Evolutionary conservation across 345 rosid genomes (phyloP).

Genomic region (Ceriops zippeliana): DNA sequence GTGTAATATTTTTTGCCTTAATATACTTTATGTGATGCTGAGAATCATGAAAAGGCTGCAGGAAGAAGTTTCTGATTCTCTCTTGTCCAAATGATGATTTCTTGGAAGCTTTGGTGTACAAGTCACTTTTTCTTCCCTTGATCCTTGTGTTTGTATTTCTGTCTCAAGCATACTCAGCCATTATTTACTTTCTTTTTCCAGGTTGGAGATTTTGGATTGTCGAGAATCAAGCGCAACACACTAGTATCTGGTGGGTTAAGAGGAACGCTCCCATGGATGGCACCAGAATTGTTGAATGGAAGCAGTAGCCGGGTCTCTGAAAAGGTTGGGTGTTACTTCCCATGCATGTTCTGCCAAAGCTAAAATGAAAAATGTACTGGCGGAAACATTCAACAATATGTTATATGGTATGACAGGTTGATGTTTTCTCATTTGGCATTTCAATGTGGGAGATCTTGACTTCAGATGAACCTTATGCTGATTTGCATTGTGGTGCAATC

Average conservation of each 20-base stretch:
- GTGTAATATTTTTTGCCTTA: too few relatives aligned
- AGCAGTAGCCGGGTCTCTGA: conserved; percentile 64
- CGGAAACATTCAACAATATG: conserved; percentile 3
- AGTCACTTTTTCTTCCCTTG: not conserved
- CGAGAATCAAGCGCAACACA: conserved; percentile 64
- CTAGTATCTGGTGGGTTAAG: conserved; percentile 70
- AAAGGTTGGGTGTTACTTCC: conserved; percentile 35
- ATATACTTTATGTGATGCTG: conserved; percentile 3
- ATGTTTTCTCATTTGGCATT: conserved; percentile 73
- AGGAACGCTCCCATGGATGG: conserved; percentile 78
- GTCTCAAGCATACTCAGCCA: not conserved
- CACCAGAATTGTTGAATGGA: conserved; percentile 65
- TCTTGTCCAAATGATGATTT: not conserved
- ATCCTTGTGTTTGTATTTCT: conserved; percentile 3
- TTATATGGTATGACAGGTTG: conserved; percentile 35
- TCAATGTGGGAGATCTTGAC: conserved; percentile 74
- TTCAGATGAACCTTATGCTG: conserved; percentile 68
- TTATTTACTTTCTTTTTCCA: conserved; percentile 3
- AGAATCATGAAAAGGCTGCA: not conserved
- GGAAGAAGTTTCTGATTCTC: conserved; percentile 4
- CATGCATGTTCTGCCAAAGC: not conserved
- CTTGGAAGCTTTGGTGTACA: not conserved
- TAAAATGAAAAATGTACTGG: not conserved
- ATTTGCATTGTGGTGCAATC: conserved; percentile 76
- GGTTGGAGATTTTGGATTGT: conserved; percentile 76